Base-by-base conservation (phyloP, 2,329 filamentous ascomycete genomes). In the Thelonectria olida region DNA sequence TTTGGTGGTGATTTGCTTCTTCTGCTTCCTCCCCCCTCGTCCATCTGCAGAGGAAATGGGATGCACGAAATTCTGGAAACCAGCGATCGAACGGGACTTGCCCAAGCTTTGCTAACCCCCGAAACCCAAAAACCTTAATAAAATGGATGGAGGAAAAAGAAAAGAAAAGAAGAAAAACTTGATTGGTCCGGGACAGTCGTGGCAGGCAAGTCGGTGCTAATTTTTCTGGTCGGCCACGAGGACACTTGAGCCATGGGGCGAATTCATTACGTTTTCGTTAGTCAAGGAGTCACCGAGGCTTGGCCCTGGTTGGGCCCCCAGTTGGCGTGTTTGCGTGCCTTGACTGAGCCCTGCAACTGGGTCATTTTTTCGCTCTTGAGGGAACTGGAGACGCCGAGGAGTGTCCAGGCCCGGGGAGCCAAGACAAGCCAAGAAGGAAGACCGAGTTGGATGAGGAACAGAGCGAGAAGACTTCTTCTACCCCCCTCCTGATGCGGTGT, bases 201-300 rank as follows among this genome's bases (percentile, higher is more conserved):
- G 41, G 5, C 15, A 42, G 19, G 39, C 9, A 5, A 17, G 9
- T 7, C 17, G 27, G 42, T 17, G 38, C 51, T 51, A 60, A 31
- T 44, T 51, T 51, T 23, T 59, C 45, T 57, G 56, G 52, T 38
- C 34, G 61, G 6, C 56, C 57, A 57, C 61, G 61, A 57, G 61
- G 57, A 54, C 61, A 53, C 38, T 48, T 49, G 41, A 34, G 42
- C 39, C 39, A 63, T 51, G 56, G 52, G 57, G 53, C 53, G 28
- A 61, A 39, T 61, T 42, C 57, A 64, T 64, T 66, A 66, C 64
- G 63, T 66, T 66, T 62, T 48, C 53, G 61, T 63, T 64, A 58
- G 54, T 62, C 57, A 61, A 55, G 47, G 58, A 61, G 52, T 61
- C 52, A 48, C 54, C 58, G 48, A 61, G 41, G 27, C 39, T 39